These are phyloP conservation scores for Lolium perenne DNA, from an alignment of 176 grass and related monocot genomes.

Conservation along the genomic window DNA sequence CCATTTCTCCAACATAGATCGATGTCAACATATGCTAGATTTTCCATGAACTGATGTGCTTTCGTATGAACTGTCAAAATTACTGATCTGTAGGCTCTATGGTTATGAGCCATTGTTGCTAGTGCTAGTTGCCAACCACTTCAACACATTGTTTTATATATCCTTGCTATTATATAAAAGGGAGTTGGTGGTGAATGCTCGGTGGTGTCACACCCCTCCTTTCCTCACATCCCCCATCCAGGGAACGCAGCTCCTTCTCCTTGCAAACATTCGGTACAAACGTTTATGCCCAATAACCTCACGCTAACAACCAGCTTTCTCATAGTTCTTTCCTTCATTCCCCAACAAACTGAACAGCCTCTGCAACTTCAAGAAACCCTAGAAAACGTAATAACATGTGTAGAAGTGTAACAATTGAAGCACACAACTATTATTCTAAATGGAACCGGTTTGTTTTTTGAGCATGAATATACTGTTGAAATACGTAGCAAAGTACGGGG, in stretches of 20 bases:
- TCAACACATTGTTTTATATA: conserved; percentile 14
- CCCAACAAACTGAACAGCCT: background rate
- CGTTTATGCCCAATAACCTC: background rate
- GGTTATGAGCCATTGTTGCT: background rate
- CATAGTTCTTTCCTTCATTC: conserved; percentile 17
- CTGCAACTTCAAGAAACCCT: background rate
- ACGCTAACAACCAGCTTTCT: background rate
- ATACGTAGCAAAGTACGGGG: background rate
- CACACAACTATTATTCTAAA: conserved; percentile 6
- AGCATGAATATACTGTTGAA: background rate
- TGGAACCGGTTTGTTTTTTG: background rate
- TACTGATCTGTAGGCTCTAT: conserved; percentile 30
- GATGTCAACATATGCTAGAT: conserved; percentile 3
- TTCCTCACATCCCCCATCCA: background rate
- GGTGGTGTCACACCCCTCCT: background rate
- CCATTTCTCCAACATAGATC: conserved; percentile 24
- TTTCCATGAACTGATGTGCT: background rate
- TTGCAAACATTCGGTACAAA: background rate
- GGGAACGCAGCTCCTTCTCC: background rate
- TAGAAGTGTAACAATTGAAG: background rate
- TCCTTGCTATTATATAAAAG: conserved; percentile 5
- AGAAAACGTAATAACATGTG: background rate
- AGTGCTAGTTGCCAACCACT: background rate
- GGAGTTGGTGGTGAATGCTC: background rate
- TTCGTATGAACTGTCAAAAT: background rate